Conservation (phyloP, 495 filamentous ascomycete genomes). For the Bacidia rubella region DNA sequence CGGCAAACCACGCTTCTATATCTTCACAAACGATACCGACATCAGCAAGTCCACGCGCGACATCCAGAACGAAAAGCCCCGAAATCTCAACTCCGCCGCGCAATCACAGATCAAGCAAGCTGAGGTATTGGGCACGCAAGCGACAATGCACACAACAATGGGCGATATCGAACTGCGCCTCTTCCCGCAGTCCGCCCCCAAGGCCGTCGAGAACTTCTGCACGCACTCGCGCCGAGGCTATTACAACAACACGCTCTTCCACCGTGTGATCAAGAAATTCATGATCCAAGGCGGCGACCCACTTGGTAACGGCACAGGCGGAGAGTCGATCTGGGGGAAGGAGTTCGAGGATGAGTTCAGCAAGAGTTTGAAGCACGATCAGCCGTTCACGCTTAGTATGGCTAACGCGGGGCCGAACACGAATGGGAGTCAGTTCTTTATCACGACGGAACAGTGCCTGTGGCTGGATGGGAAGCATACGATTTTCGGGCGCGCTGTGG, state of each 20-base stretch:
- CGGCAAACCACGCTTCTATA: constrained; percentile 90
- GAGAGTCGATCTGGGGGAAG: constrained; percentile 90
- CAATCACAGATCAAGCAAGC: constrained; percentile 41
- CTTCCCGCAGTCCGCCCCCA: constrained; percentile 84
- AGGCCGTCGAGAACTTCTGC: constrained; percentile 97
- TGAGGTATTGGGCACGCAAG: constrained; percentile 56
- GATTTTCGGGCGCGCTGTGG: constrained; percentile 79
- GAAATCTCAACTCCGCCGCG: constrained; percentile 32
- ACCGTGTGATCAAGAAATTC: constrained; percentile 93
- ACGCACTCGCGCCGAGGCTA: constrained; percentile 79
- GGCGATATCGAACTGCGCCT: constrained; percentile 92
- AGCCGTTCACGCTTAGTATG: constrained; percentile 92
- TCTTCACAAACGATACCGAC: constrained; percentile 85
- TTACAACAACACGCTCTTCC: constrained; percentile 96
- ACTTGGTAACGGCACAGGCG: constrained; percentile 85
- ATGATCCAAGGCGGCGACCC: constrained; percentile 97
- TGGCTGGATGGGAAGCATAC: constrained; percentile 97
- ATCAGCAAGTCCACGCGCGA: constrained; percentile 78
- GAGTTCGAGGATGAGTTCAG: constrained; percentile 96
- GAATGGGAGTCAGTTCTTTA: constrained; percentile 86
- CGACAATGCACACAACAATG: constrained; percentile 81
- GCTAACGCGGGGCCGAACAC: constrained; percentile 85
- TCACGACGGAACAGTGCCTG: constrained; percentile 90
- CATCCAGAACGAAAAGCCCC: constrained; percentile 88
- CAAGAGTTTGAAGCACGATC: constrained; percentile 70